A percentile compares a stretch with the other conserved stretches of the same genome.
Evolutionary conservation across 169 alveolate genomes (phyloP).

Genomic region (Babesia caballi): DNA sequence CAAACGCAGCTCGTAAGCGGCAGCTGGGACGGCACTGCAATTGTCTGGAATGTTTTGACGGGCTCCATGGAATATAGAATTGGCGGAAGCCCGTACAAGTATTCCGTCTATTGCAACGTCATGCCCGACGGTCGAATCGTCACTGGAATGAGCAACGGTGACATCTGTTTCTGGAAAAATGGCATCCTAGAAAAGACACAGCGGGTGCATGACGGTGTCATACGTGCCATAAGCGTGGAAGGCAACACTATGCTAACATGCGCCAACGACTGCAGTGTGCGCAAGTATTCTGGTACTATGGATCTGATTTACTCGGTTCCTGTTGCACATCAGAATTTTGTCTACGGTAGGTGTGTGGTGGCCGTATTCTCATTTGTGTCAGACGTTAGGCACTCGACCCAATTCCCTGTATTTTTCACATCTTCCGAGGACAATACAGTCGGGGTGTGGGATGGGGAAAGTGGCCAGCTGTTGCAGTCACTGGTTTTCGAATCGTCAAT

Average conservation of each 20-base stretch:
- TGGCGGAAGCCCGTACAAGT: slow-evolving; percentile 20
- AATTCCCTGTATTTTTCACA: slow-evolving; percentile 31
- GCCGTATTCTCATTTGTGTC: background rate
- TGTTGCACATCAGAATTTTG: slow-evolving; percentile 33
- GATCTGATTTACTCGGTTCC: slow-evolving; percentile 10
- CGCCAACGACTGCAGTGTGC: slow-evolving; percentile 57
- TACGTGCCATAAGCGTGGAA: slow-evolving; percentile 44
- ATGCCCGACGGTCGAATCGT: slow-evolving; percentile 16
- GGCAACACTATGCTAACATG: slow-evolving; percentile 26
- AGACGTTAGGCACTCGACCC: slow-evolving; percentile 42
- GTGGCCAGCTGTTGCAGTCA: slow-evolving; percentile 27
- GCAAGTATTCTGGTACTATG: background rate
- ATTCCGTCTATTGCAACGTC: slow-evolving; percentile 49
- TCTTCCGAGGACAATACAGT: slow-evolving; percentile 62
- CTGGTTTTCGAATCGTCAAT: slow-evolving; percentile 37
- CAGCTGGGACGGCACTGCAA: slow-evolving; percentile 69
- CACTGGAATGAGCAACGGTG: slow-evolving; percentile 60
- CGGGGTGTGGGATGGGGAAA: slow-evolving; percentile 38
- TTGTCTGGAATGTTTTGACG: slow-evolving; percentile 50
- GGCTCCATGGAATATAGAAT: slow-evolving; percentile 33
- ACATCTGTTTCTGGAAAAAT: slow-evolving; percentile 48
- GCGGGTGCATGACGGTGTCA: slow-evolving; percentile 44
- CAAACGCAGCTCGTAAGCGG: slow-evolving; percentile 41
- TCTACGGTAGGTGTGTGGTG: slow-evolving; percentile 30
- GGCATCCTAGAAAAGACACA: background rate